A percentile compares a stretch with the other conserved stretches of the same genome.
phyloP scores from a whole-genome alignment of 106 monocot species.

The Dendrobium nobile region DNA sequence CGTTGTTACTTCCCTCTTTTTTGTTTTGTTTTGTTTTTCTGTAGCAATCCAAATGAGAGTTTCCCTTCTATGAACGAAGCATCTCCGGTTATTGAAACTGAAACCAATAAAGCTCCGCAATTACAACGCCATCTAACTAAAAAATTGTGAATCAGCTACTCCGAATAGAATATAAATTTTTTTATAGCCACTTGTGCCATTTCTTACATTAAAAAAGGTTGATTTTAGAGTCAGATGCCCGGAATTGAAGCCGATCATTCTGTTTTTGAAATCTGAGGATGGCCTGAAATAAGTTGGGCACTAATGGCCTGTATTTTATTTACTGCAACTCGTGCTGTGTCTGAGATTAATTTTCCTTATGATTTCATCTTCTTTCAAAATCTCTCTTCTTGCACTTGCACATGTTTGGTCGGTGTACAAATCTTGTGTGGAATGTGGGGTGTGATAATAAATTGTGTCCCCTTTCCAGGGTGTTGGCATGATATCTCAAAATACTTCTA shows the following conservation, averaged over 20 bases:
- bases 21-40: no score
- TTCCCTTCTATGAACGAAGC: no score
- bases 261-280: neutral
- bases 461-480: conserved; percentile 20
- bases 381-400: neutral
- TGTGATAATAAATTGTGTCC: neutral
- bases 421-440: neutral
- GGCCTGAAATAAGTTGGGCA: neutral
- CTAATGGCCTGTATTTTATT: neutral
- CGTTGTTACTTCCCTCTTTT: no score
- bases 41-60: no score
- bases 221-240: neutral
- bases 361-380: neutral
- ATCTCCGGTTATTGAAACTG: no score
- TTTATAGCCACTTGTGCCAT: neutral
- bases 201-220: neutral
- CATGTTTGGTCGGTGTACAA: neutral
- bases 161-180: neutral
- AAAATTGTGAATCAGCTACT: neutral
- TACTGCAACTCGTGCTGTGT: neutral
- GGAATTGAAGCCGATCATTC: neutral
- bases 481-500: conserved; percentile 26
- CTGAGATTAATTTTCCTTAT: neutral
- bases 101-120: no score
- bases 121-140: neutral